Evolutionary conservation across 2,329 filamentous ascomycete species (phyloP), one percentile per base, ranked within the genome.

Genomic region (Paecilomyces sp.): DNA sequence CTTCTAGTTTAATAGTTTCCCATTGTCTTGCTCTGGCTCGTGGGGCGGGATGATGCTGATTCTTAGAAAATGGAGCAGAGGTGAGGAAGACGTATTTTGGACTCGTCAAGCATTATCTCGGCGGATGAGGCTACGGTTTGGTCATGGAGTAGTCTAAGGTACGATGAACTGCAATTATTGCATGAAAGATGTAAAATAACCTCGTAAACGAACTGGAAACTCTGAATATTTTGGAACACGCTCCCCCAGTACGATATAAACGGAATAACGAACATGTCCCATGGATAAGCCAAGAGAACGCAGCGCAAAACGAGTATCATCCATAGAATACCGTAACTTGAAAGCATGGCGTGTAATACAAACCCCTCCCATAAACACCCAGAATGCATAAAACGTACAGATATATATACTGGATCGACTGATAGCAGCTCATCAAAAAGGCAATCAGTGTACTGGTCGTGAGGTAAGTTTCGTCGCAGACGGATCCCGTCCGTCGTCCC

Each of bases 401-500:
- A 33, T 33, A 54, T 33, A 57, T 57, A 56, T 57, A 33, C 30
- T 24, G 33, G 30, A 18, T 53, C n/a, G n/a, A 33, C 34, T 30
- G 55, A 36, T n/a, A 9, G 15, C 15, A 47, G 41, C 41, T 18
- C 8, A 9, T 47, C 4, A 22, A 5, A 47, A 28, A 47, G 9
- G 18, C n/a, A n/a, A 47, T 47, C 41, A 47, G 15, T 47, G 41
- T 18, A 8, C 15, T 11, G 1, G 41, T 47, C 41, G 41, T 47
- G n/a, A 47, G 24, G 58, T 60, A 28, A 57, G 31, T 55, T 61
- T 60, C 41, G 58, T 64, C 22, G 62, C 57, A 28, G 61, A 59
- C 12, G 51, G 55, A 41, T 61, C 61, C 2, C 54, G 18, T 11
- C 63, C 64, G 50, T 60, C 60, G 53, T 65, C 62, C 28, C 56